Base-by-base conservation (phyloP, 148 eudicot genomes). In the Rhododendron ferrugineum region DNA sequence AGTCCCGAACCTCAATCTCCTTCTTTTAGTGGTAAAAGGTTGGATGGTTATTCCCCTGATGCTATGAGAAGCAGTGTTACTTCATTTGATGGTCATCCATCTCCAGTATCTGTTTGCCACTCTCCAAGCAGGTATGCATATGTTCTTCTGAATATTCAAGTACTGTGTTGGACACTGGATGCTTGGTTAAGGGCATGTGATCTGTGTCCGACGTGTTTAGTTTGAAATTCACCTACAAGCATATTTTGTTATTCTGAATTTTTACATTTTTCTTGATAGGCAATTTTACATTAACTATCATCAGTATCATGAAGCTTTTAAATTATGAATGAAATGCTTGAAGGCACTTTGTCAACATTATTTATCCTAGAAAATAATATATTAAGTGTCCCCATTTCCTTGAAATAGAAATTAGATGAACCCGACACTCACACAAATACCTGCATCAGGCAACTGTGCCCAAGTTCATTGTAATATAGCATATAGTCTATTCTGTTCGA, bases 1-100 rank as follows among this genome's bases (percentile, higher is more conserved):
- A 93, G 96, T 86, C 95, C 95, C 50, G 97, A 94, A 85, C 93
- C 94, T 22, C 88, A 90, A 7, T 91, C 94, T 26, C 93, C 94
- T 47, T 78, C 72, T 86, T 88, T 82, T 78, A 87, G 86, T 86
- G 86, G 88, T 89, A 94, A 90, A 74, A 89, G 85, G 89, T 79
- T 84, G 50, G 92, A 87, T 79, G 89, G 88, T 80, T 87, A 87
- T 85, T 89, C 86, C 73, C 85, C 87, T 10, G 84, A 81, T 44
- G 81, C 85, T 6, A 37, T 77, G 85, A 80, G 85, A 82, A 86
- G 89, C 85, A 90, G 86, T 37, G 68, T 88, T 22, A 70, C 85
- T 44, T 88, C 91, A 40, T 85, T 84, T 84, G 72, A 88, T 26
- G 86, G 78, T 79, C 83, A 86, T 86, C 89, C 87, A 72, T 87